A percentile compares a stretch with the other conserved stretches of the same genome.
Evolutionary conservation across 371 early-diverging fungal genomes (phyloP).

Genomic region (Parasitella parasitica): DNA sequence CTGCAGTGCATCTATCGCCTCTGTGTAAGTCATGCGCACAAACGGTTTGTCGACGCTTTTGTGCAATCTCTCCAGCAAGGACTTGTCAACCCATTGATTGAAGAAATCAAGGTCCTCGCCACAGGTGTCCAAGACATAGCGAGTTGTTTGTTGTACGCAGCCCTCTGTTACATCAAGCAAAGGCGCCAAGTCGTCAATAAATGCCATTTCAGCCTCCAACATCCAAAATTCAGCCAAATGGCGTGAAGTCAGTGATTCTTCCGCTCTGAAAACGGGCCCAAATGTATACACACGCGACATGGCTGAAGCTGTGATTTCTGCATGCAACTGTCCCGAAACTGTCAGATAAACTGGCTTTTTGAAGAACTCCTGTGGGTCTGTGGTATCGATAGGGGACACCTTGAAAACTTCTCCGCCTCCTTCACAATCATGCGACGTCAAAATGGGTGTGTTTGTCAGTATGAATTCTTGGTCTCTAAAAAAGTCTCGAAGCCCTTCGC

Average conservation of each 20-base stretch:
- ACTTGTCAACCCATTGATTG: conserved; percentile 53
- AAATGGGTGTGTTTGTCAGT: conserved; percentile 80
- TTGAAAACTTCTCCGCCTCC: conserved; percentile 92
- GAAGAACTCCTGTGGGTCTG: conserved; percentile 67
- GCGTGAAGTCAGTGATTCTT: conserved; percentile 77
- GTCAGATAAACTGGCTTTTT: conserved; percentile 77
- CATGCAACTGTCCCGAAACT: conserved; percentile 89
- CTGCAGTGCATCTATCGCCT: conserved; percentile 76
- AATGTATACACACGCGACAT: conserved; percentile 86
- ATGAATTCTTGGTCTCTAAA: conserved; percentile 76
- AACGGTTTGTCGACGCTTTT: conserved; percentile 55
- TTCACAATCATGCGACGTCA: conserved; percentile 91
- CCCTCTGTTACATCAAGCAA: conserved; percentile 63
- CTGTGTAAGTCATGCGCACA: conserved; percentile 77
- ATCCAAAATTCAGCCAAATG: conserved; percentile 96
- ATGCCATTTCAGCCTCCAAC: conserved; percentile 89
- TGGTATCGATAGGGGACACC: conserved; percentile 34
- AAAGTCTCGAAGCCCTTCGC: conserved; percentile 69
- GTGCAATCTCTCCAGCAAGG: conserved; percentile 37
- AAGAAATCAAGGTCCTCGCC: conserved; percentile 58
- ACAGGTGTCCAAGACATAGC: conserved; percentile 50
- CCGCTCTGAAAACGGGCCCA: conserved; percentile 89
- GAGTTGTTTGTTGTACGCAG: conserved; percentile 49
- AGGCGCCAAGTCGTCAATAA: conserved; percentile 57
- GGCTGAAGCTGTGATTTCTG: conserved; percentile 76